These are phyloP conservation scores for Larix kaempferi DNA, from an alignment of 75 land plant genomes.

Conservation along the genomic window DNA sequence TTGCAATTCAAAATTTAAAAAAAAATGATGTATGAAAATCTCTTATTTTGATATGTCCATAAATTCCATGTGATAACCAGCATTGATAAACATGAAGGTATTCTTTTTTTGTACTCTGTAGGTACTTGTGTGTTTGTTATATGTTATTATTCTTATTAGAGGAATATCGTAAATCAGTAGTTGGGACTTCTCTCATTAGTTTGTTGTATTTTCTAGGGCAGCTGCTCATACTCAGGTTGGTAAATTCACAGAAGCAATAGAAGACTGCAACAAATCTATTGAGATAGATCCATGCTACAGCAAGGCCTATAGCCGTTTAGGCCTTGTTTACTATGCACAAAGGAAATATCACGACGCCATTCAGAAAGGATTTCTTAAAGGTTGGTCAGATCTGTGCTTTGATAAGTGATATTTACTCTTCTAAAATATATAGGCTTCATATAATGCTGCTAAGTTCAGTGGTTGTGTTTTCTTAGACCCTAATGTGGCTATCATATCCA, in stretches of 20 bases:
- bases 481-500: neutral
- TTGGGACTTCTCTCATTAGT: neutral
- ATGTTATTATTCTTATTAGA: neutral
- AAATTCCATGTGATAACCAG: neutral
- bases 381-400: slow-evolving; percentile 22
- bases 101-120: neutral
- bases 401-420: neutral
- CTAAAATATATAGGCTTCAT: neutral
- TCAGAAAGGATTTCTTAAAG: slow-evolving; percentile 66
- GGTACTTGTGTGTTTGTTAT: too few relatives aligned
- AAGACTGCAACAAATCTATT: slow-evolving; percentile 69
- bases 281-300: slow-evolving; percentile 72
- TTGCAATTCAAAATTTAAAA: neutral
- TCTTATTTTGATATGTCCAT: neutral
- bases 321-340: slow-evolving; percentile 75
- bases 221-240: slow-evolving; percentile 79
- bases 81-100: neutral
- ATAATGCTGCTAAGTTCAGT: neutral
- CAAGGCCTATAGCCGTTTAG: slow-evolving; percentile 88
- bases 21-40: neutral
- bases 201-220: slow-evolving; percentile 54
- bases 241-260: slow-evolving; percentile 61
- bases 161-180: neutral
- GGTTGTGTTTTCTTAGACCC: neutral
- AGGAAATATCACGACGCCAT: slow-evolving; percentile 78